A percentile compares a stretch with the other conserved stretches of the same genome.
phyloP scores from a whole-genome alignment of 2,329 filamentous ascomycete genomes.

The Stenocarpella maydis region DNA sequence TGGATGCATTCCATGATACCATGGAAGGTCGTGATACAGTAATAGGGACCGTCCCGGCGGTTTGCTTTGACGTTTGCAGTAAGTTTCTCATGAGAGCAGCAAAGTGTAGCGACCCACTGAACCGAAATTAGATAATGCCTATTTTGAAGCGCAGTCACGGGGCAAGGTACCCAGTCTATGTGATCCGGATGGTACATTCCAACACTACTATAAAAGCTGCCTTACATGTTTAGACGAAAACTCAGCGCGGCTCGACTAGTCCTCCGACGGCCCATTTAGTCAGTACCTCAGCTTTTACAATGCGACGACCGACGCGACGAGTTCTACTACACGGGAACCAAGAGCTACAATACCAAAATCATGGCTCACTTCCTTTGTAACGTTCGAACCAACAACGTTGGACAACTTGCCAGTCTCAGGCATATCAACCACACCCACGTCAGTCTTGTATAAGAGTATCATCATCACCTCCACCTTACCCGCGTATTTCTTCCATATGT shows the following conservation, averaged over 20 bases:
- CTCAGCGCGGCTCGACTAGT: no score
- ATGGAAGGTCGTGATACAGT: background rate
- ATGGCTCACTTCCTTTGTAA: background rate
- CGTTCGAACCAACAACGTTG: background rate
- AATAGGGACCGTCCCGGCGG: background rate
- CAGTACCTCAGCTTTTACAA: background rate
- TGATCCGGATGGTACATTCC: background rate
- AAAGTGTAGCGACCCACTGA: background rate
- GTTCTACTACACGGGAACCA: no score
- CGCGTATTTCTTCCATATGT: background rate
- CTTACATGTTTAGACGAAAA: no score
- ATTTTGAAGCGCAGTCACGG: background rate
- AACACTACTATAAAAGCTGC: background rate
- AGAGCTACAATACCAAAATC: background rate
- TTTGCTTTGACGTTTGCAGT: background rate
- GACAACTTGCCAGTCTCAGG: background rate
- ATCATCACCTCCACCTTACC: background rate
- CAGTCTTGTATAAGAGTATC: background rate
- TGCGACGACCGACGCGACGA: no score
- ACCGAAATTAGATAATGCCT: background rate
- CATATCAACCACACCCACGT: background rate
- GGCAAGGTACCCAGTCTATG: background rate
- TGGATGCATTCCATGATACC: background rate
- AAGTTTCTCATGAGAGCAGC: background rate
- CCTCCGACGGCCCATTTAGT: background rate